Conservation (phyloP, 2,329 filamentous ascomycete species). For the Fusarium bactridioides region DNA sequence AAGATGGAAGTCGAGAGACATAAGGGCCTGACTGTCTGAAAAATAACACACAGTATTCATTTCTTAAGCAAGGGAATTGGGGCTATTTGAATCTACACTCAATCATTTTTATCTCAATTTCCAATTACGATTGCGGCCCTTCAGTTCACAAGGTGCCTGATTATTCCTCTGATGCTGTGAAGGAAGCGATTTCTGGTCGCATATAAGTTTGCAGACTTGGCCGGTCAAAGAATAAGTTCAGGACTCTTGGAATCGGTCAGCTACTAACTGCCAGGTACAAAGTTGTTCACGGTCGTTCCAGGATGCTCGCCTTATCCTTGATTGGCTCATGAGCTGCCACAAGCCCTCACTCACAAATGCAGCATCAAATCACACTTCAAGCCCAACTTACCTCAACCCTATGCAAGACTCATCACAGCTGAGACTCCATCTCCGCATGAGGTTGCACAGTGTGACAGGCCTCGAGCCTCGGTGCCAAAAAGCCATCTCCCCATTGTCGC, state of each 20-base stretch:
- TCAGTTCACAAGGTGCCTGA: neutral
- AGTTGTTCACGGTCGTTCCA: neutral
- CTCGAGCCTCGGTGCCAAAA: slow-evolving; percentile 15
- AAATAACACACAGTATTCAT: neutral
- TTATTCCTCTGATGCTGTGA: neutral
- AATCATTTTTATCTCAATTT: neutral
- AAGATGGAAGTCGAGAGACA: neutral
- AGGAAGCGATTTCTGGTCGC: neutral
- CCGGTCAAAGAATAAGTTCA: neutral
- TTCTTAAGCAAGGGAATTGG: neutral
- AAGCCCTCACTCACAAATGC: slow-evolving; percentile 1
- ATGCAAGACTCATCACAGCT: slow-evolving; percentile 27
- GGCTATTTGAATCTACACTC: neutral
- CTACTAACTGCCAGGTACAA: neutral
- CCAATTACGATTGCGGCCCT: neutral
- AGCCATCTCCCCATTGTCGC: slow-evolving; percentile 29
- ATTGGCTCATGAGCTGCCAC: slow-evolving; percentile 11
- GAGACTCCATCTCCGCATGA: neutral
- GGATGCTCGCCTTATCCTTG: slow-evolving; percentile 2
- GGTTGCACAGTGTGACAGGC: slow-evolving; percentile 7
- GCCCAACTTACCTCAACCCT: neutral
- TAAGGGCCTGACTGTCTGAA: neutral
- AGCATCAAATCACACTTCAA: slow-evolving; percentile 8
- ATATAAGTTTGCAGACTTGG: neutral
- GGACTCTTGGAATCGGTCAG: neutral